Base-by-base conservation (phyloP, 306 rosid species). In the Fragaria ananassa region DNA sequence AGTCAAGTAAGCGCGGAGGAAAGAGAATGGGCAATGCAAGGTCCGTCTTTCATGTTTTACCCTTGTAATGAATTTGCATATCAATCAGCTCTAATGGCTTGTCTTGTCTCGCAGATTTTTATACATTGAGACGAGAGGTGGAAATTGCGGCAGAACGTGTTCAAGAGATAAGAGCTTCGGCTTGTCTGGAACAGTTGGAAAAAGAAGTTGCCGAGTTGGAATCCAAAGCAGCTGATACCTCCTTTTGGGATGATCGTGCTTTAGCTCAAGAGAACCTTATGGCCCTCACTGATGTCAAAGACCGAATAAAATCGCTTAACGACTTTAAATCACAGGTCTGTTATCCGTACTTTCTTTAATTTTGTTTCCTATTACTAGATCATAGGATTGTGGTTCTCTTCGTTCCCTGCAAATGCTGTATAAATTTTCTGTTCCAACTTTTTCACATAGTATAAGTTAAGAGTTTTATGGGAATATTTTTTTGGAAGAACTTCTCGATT, bases 211-310 rank as follows among this genome's bases (percentile, higher is more conserved):
- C 85, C 74, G 86, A 79, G 68, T 84, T 94, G 88, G 98, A 94
- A 86, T 86, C 81, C 71, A 84, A 89, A 83, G 95, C 97, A 25
- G 78, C 93, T 19, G 89, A 79, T 68, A 78, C 46, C 85, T 78
- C 93, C 82, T 88, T 94, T 74, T 94, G 98, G 98, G 96, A 92
- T 70, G 79, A 94, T 80, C 91, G 82, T 81, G 86, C 89, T 75
- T 84, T 78, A 76, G 98, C 98, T 83, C 97, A 94, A 80, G 82
- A 89, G 81, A 86, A 82, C 79, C 97, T 95, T 66, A 78, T 71
- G 41, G 86, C 92, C 27, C 80, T 92, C 73, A 85, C 93, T 61
- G 97, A 94, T 72, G 87, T 87, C 80, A 94, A 92, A 84, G 98
- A 94, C 60, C 92, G 83, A 86, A 86, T 92, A 10, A 92, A 86